These are phyloP conservation scores for Pythium chondricola DNA, from an alignment of 352 stramenopile species.

Conservation along the genomic window DNA sequence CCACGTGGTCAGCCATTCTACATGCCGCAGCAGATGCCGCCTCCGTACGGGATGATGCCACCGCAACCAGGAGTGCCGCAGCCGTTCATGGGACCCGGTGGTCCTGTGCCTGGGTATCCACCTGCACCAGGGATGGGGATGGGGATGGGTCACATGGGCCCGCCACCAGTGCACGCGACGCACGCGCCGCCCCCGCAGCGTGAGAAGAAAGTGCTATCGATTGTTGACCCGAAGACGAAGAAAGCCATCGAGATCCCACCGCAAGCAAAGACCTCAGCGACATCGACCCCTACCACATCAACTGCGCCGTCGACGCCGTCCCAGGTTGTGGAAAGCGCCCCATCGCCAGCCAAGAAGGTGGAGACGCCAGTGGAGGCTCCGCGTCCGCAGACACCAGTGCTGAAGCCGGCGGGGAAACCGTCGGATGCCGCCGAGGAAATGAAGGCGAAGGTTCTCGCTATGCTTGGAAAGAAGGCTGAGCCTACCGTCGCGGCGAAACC, in stretches of 20 bases:
- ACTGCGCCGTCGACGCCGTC: conserved; percentile 10
- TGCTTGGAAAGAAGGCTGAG: conserved; percentile 4
- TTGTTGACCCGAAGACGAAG: conserved; percentile 26
- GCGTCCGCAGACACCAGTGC: conserved; percentile 8
- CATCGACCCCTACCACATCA: conserved; percentile 1
- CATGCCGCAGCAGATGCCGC: conserved; percentile 15
- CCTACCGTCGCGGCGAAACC: neutral
- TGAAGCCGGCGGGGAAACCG: conserved; percentile 6
- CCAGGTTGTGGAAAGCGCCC: conserved; percentile 1
- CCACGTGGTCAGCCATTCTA: conserved; percentile 21
- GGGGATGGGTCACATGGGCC: conserved; percentile 20
- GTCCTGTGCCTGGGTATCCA: conserved; percentile 8
- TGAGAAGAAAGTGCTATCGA: conserved; percentile 30
- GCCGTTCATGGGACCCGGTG: conserved; percentile 18
- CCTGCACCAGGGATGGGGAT: conserved; percentile 3
- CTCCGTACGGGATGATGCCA: conserved; percentile 12
- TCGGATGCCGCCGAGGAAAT: conserved; percentile 14
- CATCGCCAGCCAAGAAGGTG: conserved; percentile 1
- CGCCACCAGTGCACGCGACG: conserved; percentile 9
- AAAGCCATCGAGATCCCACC: conserved; percentile 8
- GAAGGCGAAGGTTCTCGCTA: conserved; percentile 12
- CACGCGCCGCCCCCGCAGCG: conserved; percentile 18
- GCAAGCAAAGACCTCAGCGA: neutral
- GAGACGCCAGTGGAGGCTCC: neutral
- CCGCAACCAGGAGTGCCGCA: conserved; percentile 5